A percentile compares a stretch with the other conserved stretches of the same genome.
Evolutionary conservation across 768 basidiomycete genomes (phyloP).

Genomic region (Podaxis sp.): DNA sequence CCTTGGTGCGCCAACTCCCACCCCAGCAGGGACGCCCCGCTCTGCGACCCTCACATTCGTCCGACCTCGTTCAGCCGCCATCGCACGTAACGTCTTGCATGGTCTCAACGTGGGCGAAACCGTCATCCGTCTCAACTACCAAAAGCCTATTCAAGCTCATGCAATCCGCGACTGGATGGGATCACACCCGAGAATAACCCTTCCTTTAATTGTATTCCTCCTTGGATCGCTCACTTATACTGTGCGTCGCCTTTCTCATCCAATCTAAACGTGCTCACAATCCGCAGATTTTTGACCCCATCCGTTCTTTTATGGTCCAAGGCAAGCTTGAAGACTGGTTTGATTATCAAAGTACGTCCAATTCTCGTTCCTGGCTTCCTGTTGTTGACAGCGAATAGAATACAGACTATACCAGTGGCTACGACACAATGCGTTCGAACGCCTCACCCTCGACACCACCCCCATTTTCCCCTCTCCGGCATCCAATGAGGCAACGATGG

Average conservation of each 20-base stretch:
- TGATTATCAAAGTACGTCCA: constrained; percentile 58
- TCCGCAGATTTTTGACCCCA: constrained; percentile 83
- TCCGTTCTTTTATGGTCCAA: constrained; percentile 80
- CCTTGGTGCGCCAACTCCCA: constrained; percentile 53
- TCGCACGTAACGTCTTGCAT: constrained; percentile 81
- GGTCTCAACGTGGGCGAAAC: constrained; percentile 48
- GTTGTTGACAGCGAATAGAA: constrained; percentile 34
- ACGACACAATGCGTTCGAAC: constrained; percentile 53
- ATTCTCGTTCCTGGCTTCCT: background rate
- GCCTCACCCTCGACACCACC: constrained; percentile 22
- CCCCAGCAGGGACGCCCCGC: constrained; percentile 63
- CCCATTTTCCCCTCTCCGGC: constrained; percentile 20
- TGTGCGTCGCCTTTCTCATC: constrained; percentile 36
- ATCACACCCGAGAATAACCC: constrained; percentile 78
- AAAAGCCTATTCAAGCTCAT: constrained; percentile 62
- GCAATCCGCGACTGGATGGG: constrained; percentile 75
- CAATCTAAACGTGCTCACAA: background rate
- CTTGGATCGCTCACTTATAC: constrained; percentile 89
- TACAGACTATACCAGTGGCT: constrained; percentile 78
- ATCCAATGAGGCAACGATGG: constrained; percentile 16
- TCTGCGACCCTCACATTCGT: constrained; percentile 61
- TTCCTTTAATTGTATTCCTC: constrained; percentile 80
- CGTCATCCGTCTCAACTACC: constrained; percentile 51
- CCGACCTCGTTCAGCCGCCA: constrained; percentile 62
- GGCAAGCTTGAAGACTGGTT: constrained; percentile 83